A percentile compares a stretch with the other conserved stretches of the same genome.
These are phyloP conservation scores for Ustilaginoidea virens DNA, from an alignment of 2,329 filamentous ascomycete genomes.

Conservation along the genomic window DNA sequence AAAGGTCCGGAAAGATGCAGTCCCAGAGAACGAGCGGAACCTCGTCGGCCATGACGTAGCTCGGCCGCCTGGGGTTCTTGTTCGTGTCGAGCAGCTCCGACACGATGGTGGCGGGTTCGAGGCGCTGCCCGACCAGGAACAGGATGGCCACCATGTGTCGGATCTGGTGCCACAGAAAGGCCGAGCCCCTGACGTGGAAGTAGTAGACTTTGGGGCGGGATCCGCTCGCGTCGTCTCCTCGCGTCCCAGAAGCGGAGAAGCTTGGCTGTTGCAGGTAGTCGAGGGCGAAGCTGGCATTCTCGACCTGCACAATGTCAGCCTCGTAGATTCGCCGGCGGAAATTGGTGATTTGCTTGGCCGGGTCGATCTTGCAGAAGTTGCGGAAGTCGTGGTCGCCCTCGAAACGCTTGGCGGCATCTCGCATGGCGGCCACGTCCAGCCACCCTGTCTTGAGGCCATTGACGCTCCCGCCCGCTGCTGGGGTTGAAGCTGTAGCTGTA, in stretches of 20 bases:
- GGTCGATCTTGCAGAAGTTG: slow-evolving; percentile 92
- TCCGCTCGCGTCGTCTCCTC: slow-evolving; percentile 1
- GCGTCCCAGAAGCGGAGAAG: slow-evolving; percentile 14
- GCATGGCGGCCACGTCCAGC: slow-evolving; percentile 82
- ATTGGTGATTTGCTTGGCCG: slow-evolving; percentile 74
- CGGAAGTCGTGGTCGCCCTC: slow-evolving; percentile 85
- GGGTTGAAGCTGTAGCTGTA: too few relatives aligned
- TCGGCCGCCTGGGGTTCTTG: slow-evolving; percentile 59
- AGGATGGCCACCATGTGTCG: slow-evolving; percentile 83
- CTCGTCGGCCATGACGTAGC: slow-evolving; percentile 84
- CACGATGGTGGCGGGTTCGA: slow-evolving; percentile 63
- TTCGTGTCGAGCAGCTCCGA: slow-evolving; percentile 58
- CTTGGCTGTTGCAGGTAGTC: slow-evolving; percentile 34
- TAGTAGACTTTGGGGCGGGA: slow-evolving; percentile 64
- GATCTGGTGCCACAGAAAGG: slow-evolving; percentile 97
- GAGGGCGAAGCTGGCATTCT: slow-evolving; percentile 35
- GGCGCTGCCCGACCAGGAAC: slow-evolving; percentile 82
- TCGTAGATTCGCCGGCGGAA: slow-evolving; percentile 69
- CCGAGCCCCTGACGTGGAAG: slow-evolving; percentile 77
- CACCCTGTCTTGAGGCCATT: slow-evolving; percentile 45
- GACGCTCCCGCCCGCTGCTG: too few relatives aligned
- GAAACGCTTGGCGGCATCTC: slow-evolving; percentile 60
- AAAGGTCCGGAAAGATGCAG: slow-evolving; percentile 59
- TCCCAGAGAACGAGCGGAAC: slow-evolving; percentile 90
- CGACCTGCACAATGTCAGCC: slow-evolving; percentile 60